These are phyloP conservation scores for Camelina laxa DNA, from an alignment of 345 rosid genomes.

Conservation along the genomic window DNA sequence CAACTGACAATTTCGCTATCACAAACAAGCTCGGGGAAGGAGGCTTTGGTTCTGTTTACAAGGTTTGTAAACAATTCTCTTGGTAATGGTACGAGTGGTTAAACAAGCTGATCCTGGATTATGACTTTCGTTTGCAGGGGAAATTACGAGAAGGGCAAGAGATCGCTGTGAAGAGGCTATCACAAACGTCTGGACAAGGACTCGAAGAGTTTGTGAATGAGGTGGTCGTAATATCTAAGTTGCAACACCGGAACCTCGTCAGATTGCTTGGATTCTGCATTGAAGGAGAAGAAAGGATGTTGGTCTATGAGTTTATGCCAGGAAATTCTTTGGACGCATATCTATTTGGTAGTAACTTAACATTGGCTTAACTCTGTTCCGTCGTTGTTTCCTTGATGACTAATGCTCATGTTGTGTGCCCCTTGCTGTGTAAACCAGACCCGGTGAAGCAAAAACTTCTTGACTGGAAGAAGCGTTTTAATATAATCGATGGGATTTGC, in stretches of 20 bases:
- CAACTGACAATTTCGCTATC: constrained; percentile 44
- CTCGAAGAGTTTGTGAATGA: constrained; percentile 58
- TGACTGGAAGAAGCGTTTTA: constrained; percentile 44
- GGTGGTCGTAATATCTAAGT: constrained; percentile 56
- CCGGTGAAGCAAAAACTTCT: constrained; percentile 26
- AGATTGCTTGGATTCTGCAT: constrained; percentile 60
- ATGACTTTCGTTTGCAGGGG: constrained; percentile 47
- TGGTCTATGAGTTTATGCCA: constrained; percentile 60
- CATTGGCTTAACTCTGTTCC: background rate
- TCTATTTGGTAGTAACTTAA: constrained; percentile 43
- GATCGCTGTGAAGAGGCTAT: constrained; percentile 66
- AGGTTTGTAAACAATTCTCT: constrained; percentile 5
- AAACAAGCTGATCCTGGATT: background rate
- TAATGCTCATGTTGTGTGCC: background rate
- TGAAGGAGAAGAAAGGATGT: constrained; percentile 57
- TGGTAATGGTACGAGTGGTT: background rate
- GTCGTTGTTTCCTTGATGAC: background rate
- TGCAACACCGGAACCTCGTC: constrained; percentile 69
- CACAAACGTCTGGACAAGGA: constrained; percentile 61
- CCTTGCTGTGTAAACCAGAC: constrained; percentile 25
- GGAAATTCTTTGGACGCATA: constrained; percentile 44
- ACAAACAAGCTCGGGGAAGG: constrained; percentile 53
- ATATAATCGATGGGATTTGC: constrained; percentile 49
- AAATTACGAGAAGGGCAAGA: constrained; percentile 45
- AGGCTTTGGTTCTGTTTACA: constrained; percentile 53